Percentiles rank a stretch among this genome's conserved stretches.
phyloP scores from a whole-genome alignment of 257 asterid species.

The Jaltomata sinuosa region DNA sequence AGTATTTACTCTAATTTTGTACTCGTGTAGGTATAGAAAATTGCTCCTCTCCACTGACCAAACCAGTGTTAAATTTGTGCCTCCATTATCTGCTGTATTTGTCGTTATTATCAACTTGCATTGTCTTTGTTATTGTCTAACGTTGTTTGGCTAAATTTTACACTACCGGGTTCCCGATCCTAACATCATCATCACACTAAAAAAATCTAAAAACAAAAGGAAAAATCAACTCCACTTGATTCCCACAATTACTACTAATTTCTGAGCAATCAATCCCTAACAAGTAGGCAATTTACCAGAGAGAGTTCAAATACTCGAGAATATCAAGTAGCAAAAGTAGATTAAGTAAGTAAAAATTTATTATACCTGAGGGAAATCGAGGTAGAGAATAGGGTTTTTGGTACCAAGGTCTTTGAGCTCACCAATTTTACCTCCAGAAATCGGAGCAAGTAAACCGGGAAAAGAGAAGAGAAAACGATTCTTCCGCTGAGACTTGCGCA shows the following conservation, averaged over 20 bases:
- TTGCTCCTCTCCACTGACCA: too few species aligned
- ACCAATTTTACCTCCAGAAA: constrained; percentile 53
- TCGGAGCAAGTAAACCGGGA: constrained; percentile 70
- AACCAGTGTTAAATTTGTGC: neutral
- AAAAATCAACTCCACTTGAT: neutral
- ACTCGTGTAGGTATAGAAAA: too few species aligned
- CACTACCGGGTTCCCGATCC: neutral
- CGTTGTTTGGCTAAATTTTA: neutral
- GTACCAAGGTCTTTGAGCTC: constrained; percentile 53
- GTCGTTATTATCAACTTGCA: neutral
- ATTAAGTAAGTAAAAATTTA: neutral
- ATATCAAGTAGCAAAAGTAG: neutral
- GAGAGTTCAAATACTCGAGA: neutral
- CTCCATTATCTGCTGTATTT: neutral
- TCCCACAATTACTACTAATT: neutral
- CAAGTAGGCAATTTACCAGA: neutral
- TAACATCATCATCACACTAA: neutral
- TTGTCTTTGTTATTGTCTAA: neutral
- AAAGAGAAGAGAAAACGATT: constrained; percentile 69
- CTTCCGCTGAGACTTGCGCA: constrained; percentile 75
- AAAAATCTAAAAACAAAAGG: neutral
- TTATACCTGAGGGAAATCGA: constrained; percentile 77
- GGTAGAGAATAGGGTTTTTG: constrained; percentile 81
- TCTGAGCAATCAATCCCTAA: neutral
- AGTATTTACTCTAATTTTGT: too few species aligned